Percentiles rank a stretch among this genome's conserved stretches.
phyloP scores from a whole-genome alignment of 345 rosid species.

The Euclidium syriacum region DNA sequence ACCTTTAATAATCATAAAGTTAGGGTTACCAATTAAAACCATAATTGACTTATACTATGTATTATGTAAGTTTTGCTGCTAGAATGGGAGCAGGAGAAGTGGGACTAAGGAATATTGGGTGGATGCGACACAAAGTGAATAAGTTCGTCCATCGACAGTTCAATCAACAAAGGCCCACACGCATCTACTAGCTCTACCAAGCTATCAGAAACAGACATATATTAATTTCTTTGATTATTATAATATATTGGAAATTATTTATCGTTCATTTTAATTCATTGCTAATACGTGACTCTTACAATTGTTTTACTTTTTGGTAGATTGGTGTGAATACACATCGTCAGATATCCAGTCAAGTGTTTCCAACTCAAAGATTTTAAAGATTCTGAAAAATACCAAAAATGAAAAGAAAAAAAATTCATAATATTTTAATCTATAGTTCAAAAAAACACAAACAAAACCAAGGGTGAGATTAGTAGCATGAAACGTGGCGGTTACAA shows the following conservation, averaged over 20 bases:
- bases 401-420: too few species aligned
- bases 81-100: slow-evolving; percentile 30
- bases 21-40: too few species aligned
- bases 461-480: too few species aligned
- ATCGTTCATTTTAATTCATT: neutral
- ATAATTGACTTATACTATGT: too few species aligned
- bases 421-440: too few species aligned
- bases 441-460: too few species aligned
- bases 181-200: slow-evolving; percentile 7
- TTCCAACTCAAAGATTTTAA: neutral
- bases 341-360: neutral
- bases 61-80: slow-evolving; percentile 20
- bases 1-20: too few species aligned
- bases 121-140: slow-evolving; percentile 33
- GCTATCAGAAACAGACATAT: neutral
- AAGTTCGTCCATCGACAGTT: slow-evolving; percentile 26
- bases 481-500: too few species aligned
- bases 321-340: neutral
- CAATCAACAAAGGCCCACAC: slow-evolving; percentile 12
- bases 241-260: neutral
- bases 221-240: neutral
- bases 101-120: slow-evolving; percentile 20
- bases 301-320: neutral
- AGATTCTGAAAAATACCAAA: neutral
- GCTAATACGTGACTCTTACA: neutral